Evolutionary conservation across 2,329 filamentous ascomycete species (phyloP), one percentile per base, ranked within the genome.

Genomic region (Stachybotrys echinatus): DNA sequence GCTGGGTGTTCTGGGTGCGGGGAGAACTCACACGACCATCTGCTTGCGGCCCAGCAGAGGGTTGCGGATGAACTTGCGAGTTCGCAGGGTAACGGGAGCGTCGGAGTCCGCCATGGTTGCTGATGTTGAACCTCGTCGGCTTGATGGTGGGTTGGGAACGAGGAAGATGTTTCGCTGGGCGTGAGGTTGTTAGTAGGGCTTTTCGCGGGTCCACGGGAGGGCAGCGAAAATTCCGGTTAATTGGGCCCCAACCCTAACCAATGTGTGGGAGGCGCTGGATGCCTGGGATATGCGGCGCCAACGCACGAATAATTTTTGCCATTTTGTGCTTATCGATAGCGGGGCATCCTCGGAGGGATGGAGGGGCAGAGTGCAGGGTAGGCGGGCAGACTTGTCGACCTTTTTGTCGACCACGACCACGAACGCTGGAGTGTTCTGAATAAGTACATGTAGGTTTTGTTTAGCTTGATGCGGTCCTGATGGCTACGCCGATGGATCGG

Each of bases 51-150:
- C 90, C 74, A 99, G 87, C 72, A 99, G 90, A 76, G 94, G 89
- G 87, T 99, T 99, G 83, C 92, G 90, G 81, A 97, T 95, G 89
- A 99, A 99, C 84, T 97, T 97, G 89, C 94, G 92, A 79, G 94
- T 99, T 82, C 94, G 85, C 80, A 92, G 79, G 69, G 87, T 91
- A 73, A 91, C 86, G 72, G 86, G 78, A 67, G 77, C 76, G 73
- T 89, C 86, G 71, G 77, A 76, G 79, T 92, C 88, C 79, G 92
- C 88, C 92, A 96, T 96, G 76, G 77, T 95, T 80, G 78, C 78
- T 76, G 70, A 75, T 56, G 57, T 10, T 14, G 10, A 18, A 40
- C 17, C 38, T 40, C 57, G 63, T 62, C 62, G 65, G 51, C 58
- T 63, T 62, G 65, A 55, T 59, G 59, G 58, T 54, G 55, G 57